phyloP scores from a whole-genome alignment of 371 early-diverging fungal species.

The Synchytrium microbalum region DNA sequence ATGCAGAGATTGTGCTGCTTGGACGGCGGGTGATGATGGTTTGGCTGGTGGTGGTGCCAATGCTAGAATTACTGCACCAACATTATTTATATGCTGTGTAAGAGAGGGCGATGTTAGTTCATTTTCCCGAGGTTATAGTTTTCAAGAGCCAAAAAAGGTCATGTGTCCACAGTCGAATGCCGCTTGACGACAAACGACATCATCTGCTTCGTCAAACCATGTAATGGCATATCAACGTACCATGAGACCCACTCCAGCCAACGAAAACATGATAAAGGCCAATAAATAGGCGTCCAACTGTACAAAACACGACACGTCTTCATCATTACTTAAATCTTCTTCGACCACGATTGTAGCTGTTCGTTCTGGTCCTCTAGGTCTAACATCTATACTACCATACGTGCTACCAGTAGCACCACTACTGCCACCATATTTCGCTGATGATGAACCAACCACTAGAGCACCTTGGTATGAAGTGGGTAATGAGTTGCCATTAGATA shows the following conservation, averaged over 20 bases:
- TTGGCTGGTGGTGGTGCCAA: slow-evolving; percentile 8
- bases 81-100: slow-evolving; percentile 16
- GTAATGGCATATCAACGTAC: too few species aligned
- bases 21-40: slow-evolving; percentile 12
- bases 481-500: too few species aligned
- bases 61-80: slow-evolving; percentile 26
- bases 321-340: not conserved
- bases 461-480: too few species aligned
- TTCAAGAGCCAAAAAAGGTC: slow-evolving; percentile 11
- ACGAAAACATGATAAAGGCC: not conserved
- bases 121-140: slow-evolving; percentile 7
- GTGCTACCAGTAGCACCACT: too few species aligned
- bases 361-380: not conserved
- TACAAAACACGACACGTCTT: not conserved
- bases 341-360: not conserved
- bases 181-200: not conserved
- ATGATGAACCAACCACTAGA: too few species aligned
- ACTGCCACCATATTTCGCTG: too few species aligned
- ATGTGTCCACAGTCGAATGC: slow-evolving; percentile 12
- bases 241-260: slow-evolving; percentile 11
- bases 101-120: slow-evolving; percentile 11
- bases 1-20: slow-evolving; percentile 16
- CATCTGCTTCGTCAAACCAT: not conserved
- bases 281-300: not conserved
- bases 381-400: not conserved